Evolutionary conservation across 2,329 filamentous ascomycete genomes (phyloP).

Genomic region (Beauveria medogensis): DNA sequence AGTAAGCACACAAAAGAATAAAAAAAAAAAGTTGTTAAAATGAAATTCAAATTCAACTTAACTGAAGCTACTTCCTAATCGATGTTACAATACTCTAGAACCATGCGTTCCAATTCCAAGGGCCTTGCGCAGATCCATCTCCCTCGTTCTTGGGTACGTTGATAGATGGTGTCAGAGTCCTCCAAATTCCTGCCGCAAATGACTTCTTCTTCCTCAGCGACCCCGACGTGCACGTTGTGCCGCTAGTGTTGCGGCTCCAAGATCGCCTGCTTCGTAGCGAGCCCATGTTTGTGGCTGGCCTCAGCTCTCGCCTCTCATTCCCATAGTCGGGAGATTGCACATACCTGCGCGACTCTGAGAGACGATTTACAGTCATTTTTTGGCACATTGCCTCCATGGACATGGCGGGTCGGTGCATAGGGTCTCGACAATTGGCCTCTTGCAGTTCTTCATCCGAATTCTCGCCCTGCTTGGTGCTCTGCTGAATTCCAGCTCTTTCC

Average conservation of each 20-base stretch:
- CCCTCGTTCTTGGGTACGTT: neutral
- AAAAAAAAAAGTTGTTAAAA: conserved; percentile 7
- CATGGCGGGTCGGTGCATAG: neutral
- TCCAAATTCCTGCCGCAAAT: conserved; percentile 7
- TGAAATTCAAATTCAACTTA: conserved; percentile 2
- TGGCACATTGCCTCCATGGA: neutral
- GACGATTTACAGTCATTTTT: neutral
- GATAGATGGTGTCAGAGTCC: conserved; percentile 6
- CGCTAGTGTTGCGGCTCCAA: neutral
- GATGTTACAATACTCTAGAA: conserved; percentile 10
- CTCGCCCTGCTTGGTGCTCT: neutral
- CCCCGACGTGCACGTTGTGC: neutral
- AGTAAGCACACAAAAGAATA: conserved; percentile 16
- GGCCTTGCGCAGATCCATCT: neutral
- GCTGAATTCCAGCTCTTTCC: neutral
- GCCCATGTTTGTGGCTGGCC: neutral
- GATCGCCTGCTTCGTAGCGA: neutral
- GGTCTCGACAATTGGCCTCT: neutral
- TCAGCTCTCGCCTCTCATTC: neutral
- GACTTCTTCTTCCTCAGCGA: conserved; percentile 10
- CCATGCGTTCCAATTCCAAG: conserved; percentile 11
- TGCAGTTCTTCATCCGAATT: neutral
- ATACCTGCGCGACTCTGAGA: neutral
- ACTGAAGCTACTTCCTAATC: conserved; percentile 6
- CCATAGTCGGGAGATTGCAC: neutral